These are phyloP conservation scores for Talaromyces sp. DNA, from an alignment of 2,329 filamentous ascomycete species.

Conservation along the genomic window DNA sequence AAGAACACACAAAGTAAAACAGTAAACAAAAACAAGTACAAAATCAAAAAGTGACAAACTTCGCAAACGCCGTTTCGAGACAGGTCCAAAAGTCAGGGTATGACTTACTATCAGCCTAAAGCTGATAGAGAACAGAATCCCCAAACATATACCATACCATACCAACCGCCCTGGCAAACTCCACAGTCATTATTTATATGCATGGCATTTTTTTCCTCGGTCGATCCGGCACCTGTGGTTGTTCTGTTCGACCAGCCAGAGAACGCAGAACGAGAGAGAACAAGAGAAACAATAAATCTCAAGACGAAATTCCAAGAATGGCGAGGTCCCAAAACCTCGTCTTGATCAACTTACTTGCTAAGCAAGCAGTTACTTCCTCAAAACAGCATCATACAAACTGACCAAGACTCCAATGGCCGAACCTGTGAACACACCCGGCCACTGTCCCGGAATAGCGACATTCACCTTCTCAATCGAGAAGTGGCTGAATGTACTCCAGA, in stretches of 20 bases:
- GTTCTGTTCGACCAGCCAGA: background rate
- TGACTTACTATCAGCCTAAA: background rate
- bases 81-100: background rate
- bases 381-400: slow-evolving; percentile 48
- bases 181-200: slow-evolving; percentile 21
- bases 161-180: slow-evolving; percentile 12
- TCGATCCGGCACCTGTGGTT: background rate
- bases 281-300: background rate
- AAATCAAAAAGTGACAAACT: slow-evolving; percentile 12
- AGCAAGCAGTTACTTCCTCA: slow-evolving; percentile 36
- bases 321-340: background rate
- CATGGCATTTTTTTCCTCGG: slow-evolving; percentile 10
- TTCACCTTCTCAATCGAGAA: slow-evolving; percentile 40
- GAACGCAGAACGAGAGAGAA: background rate
- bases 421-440: slow-evolving; percentile 41
- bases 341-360: background rate
- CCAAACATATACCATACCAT: slow-evolving; percentile 14
- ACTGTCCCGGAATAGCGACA: slow-evolving; percentile 39
- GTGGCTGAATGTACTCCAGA: slow-evolving; percentile 38
- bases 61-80: slow-evolving; percentile 24
- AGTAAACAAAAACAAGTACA: slow-evolving; percentile 23
- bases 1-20: slow-evolving; percentile 18
- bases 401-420: slow-evolving; percentile 43
- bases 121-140: background rate
- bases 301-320: background rate